phyloP scores from a whole-genome alignment of 2,329 filamentous ascomycete species.

The Laburnicola sp. region DNA sequence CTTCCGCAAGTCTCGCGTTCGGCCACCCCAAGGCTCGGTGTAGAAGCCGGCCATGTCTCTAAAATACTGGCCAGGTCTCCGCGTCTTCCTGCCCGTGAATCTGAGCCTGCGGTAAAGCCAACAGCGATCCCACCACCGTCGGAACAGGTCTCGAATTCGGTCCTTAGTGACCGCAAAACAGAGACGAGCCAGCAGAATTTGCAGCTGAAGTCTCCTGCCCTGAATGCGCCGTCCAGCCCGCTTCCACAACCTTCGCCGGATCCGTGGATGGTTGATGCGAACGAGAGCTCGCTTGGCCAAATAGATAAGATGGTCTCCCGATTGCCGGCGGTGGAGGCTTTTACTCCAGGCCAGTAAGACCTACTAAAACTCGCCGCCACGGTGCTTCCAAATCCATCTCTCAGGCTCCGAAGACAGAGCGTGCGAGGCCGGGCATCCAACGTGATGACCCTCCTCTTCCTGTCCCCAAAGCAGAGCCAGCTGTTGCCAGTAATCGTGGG shows the following conservation, averaged over 20 bases:
- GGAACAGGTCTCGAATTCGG: constrained; percentile 22
- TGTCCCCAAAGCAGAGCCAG: constrained; percentile 2
- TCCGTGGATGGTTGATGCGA: constrained; percentile 35
- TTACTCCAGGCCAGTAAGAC: constrained; percentile 30
- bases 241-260: constrained; percentile 39
- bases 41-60: constrained; percentile 23
- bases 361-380: constrained; percentile 23
- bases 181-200: constrained; percentile 28
- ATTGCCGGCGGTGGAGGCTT: constrained; percentile 31
- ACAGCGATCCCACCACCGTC: constrained; percentile 9
- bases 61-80: constrained; percentile 28
- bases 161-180: constrained; percentile 23
- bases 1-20: constrained; percentile 12
- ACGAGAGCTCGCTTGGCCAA: constrained; percentile 32
- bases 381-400: constrained; percentile 24
- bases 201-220: constrained; percentile 22
- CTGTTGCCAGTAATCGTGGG: not conserved
- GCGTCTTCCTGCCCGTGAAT: constrained; percentile 6
- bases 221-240: constrained; percentile 31
- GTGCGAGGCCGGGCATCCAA: constrained; percentile 4
- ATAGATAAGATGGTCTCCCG: constrained; percentile 40
- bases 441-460: not conserved
- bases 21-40: constrained; percentile 18
- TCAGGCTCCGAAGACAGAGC: constrained; percentile 1
- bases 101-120: constrained; percentile 17